Percentiles rank a stretch among this genome's conserved stretches.
phyloP scores from a whole-genome alignment of 1,284 basidiomycete species.

The Microbotryum violaceum region DNA sequence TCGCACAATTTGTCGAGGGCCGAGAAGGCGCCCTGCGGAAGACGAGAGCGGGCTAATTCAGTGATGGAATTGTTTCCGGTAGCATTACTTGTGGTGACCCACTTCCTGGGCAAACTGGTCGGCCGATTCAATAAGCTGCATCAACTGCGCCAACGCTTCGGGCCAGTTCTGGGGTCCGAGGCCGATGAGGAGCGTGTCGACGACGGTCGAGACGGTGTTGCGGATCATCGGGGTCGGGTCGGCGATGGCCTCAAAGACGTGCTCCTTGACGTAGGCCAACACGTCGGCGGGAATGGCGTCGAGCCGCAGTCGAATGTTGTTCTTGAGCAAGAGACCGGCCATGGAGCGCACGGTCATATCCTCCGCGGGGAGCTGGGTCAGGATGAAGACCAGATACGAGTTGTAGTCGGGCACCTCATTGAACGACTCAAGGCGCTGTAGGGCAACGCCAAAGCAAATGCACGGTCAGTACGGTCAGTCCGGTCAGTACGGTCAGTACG shows the following conservation, averaged over 20 bases:
- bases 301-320: slow-evolving; percentile 58
- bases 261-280: slow-evolving; percentile 68
- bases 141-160: slow-evolving; percentile 75
- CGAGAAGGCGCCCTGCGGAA: slow-evolving; percentile 78
- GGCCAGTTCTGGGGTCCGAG: slow-evolving; percentile 72
- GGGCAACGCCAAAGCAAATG: slow-evolving; percentile 7
- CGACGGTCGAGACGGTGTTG: slow-evolving; percentile 81
- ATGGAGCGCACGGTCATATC: slow-evolving; percentile 87
- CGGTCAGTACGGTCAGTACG: background rate
- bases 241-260: slow-evolving; percentile 70
- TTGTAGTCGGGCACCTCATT: slow-evolving; percentile 82
- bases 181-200: slow-evolving; percentile 78
- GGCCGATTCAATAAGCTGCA: slow-evolving; percentile 64
- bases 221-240: slow-evolving; percentile 76
- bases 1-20: slow-evolving; percentile 93
- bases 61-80: background rate
- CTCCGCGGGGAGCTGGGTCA: slow-evolving; percentile 70
- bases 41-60: background rate
- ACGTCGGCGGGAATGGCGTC: slow-evolving; percentile 59
- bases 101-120: slow-evolving; percentile 76
- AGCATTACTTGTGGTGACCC: slow-evolving; percentile 41
- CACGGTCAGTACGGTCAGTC: background rate
- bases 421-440: slow-evolving; percentile 79
- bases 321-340: slow-evolving; percentile 95
- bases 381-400: slow-evolving; percentile 90